Evolutionary conservation across 352 stramenopile genomes (phyloP).

Genomic region (Globisporangium nodosum): DNA sequence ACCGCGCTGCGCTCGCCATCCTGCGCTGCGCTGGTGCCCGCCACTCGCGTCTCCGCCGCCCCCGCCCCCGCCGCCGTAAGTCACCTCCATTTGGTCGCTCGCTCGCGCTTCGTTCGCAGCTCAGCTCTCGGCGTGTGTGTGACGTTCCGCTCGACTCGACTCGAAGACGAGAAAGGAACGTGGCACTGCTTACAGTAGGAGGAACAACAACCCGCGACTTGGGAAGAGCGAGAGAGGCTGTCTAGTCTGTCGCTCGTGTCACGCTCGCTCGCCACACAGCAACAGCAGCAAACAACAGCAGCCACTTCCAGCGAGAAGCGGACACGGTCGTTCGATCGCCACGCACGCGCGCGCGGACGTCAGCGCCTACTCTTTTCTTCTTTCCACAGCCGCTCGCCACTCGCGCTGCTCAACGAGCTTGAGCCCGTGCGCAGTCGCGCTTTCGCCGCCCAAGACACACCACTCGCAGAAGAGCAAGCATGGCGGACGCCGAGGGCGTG

Average conservation of each 20-base stretch:
- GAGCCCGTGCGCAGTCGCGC: background rate
- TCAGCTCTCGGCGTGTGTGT: background rate
- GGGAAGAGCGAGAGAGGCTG: background rate
- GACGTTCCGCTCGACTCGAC: background rate
- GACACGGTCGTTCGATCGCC: background rate
- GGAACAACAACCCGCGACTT: background rate
- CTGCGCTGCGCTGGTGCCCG: too few species aligned
- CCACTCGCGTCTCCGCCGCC: too few species aligned
- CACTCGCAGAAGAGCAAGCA: constrained; percentile 9
- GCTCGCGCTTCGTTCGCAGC: background rate
- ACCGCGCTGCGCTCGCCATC: too few species aligned
- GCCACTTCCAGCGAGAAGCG: background rate
- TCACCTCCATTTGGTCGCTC: background rate
- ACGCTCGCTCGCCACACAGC: background rate
- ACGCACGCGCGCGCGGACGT: constrained; percentile 1
- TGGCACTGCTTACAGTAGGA: background rate
- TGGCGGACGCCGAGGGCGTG: constrained; percentile 83
- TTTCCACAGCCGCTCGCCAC: background rate
- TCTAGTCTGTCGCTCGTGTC: background rate
- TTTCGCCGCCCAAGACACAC: background rate
- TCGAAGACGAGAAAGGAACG: background rate
- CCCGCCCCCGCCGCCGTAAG: too few species aligned
- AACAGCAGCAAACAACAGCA: too few species aligned
- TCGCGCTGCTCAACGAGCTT: too few species aligned
- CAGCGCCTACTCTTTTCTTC: background rate